Evolutionary conservation across 768 basidiomycete species (phyloP), one percentile per base, ranked within the genome.

Genomic region (Mrakia gelida): DNA sequence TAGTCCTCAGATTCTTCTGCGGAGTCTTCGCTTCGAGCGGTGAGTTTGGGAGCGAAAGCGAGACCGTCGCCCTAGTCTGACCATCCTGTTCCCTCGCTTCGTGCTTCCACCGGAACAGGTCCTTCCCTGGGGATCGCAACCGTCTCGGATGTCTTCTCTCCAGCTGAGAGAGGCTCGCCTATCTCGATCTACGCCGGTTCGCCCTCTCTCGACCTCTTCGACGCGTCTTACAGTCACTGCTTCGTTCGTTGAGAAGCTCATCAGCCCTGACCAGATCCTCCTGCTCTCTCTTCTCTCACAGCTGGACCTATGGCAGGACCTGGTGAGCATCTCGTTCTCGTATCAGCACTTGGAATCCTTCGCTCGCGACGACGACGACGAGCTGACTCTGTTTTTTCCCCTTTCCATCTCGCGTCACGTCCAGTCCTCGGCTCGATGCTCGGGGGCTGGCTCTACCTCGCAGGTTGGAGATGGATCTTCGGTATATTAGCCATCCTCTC

Each of bases 1-100:
- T 76, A 32, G n/a, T 71, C 52, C 54, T 76, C 0, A 67, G 75
- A 16, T 76, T 76, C 68, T 76, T 76, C 38, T 45, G 49, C 5
- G 75, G 75, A 16, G 18, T 68, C 16, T 76, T 56, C 28, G 75
- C 43, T 6, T 75, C 75, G 41, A 54, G 52, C 23, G 52, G 52
- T 54, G 52, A 54, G 52, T 54, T 15, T 54, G 6, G 15, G 23
- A 8, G 23, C 23, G 5, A 18, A 54, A n/a, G n/a, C n/a, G n/a
- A n/a, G n/a, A n/a, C n/a, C n/a, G n/a, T n/a, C n/a, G n/a, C n/a
- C n/a, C n/a, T n/a, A n/a, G n/a, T n/a, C n/a, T n/a, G n/a, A n/a
- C n/a, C n/a, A n/a, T n/a, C n/a, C n/a, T n/a, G n/a, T n/a, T n/a
- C n/a, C n/a, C n/a, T n/a, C n/a, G n/a, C n/a, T n/a, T n/a, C n/a